Base-by-base conservation (phyloP, 192 early-diverging fungal genomes). In the Entophlyctis helioformis region DNA sequence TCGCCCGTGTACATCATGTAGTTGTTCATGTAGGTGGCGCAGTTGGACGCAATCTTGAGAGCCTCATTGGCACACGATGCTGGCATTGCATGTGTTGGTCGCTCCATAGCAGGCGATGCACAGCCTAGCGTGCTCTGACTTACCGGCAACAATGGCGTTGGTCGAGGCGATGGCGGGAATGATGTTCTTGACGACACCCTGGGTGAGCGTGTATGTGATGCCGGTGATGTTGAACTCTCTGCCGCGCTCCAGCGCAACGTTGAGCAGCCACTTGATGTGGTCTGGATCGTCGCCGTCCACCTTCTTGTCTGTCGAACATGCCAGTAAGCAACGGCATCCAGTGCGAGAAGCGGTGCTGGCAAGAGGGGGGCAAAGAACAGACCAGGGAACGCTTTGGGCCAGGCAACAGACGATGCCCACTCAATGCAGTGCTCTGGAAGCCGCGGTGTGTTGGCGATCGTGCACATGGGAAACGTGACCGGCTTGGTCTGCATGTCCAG, bases 391-490 rank as follows among this genome's bases (percentile, higher is more conserved):
- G 66, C 55, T 24, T 80, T 80, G 29, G 95, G 87, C 90, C 91
- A 98, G 51, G 86, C 81, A n/a, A 98, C 54, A 2, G 89, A 70
- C 19, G 83, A 89, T 3, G 95, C 95, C 82, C 85, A 98, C 50
- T 96, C 89, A 47, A 98, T 92, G 60, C 95, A 98, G 61, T 98
- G 95, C 54, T 98, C 95, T 2, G 95, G 95, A 24, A 98, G 60
- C 3, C 95, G 78, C 6, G 95, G 95, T 18, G 95, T 96, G 53
- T 98, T 96, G 29, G 95, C 91, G 56, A 98, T 98, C 2, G 95
- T 98, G 62, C 95, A 98, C 21, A 98, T 90, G 0, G 94, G 94
- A 42, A 85, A 98, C 0, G 84, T 85, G 3, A 72, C 81, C 27
- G 82, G 87, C 48, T 91, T 86, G 47, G 83, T 84, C 35, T 88